phyloP scores from a whole-genome alignment of 108 stramenopile species.

The Nitzschia sp. region DNA sequence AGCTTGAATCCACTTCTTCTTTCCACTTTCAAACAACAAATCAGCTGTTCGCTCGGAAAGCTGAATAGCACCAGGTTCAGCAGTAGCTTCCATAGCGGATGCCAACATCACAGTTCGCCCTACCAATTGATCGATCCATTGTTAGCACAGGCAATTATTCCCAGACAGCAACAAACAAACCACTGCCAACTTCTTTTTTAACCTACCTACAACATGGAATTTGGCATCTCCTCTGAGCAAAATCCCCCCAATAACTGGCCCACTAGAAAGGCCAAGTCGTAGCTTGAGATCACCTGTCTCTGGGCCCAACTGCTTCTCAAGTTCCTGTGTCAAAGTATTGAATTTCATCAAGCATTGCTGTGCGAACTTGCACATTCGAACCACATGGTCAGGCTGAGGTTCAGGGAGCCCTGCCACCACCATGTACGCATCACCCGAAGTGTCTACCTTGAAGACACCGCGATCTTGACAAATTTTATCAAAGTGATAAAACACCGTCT shows the following conservation, averaged over 20 bases:
- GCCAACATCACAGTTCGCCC: constrained; percentile 4
- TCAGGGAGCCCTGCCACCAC: constrained; percentile 18
- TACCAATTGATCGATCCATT: background rate
- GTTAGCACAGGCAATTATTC: no score
- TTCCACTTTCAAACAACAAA: constrained; percentile 3
- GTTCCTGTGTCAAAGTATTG: constrained; percentile 2
- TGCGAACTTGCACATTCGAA: constrained; percentile 10
- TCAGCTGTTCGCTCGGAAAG: constrained; percentile 10
- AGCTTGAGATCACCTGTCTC: constrained; percentile 11
- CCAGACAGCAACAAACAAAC: no score
- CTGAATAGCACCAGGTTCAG: constrained; percentile 3
- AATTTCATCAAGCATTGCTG: constrained; percentile 11
- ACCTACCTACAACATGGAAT: constrained; percentile 14
- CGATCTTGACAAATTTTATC: constrained; percentile 8
- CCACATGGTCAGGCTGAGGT: constrained; percentile 13
- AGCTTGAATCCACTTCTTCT: constrained; percentile 13
- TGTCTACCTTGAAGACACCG: constrained; percentile 26
- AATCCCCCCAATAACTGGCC: constrained; percentile 11
- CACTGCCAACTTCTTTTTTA: no score
- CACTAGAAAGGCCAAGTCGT: constrained; percentile 13
- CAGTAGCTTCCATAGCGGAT: constrained; percentile 3
- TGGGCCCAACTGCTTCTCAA: constrained; percentile 13
- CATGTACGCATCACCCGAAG: constrained; percentile 9
- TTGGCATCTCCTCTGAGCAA: constrained; percentile 6
- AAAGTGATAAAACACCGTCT: constrained; percentile 11